Conservation (phyloP, 805 yeast genomes). For the Wickerhamiella shivajii region DNA sequence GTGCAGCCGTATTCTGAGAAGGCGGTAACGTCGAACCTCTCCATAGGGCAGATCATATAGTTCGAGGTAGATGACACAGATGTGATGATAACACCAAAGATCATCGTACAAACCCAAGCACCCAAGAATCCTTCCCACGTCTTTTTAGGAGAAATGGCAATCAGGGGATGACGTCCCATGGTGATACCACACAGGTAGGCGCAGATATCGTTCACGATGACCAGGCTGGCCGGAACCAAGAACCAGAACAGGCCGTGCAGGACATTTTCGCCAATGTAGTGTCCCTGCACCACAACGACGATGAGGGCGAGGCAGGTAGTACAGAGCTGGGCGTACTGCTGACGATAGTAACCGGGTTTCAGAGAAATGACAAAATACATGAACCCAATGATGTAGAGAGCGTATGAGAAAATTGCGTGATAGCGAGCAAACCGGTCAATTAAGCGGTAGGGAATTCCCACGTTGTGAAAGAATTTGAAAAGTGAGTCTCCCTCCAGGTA, state of each 20-base stretch:
- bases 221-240: constrained; percentile 78
- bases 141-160: constrained; percentile 90
- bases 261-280: constrained; percentile 78
- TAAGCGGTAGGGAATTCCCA: constrained; percentile 36
- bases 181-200: constrained; percentile 96
- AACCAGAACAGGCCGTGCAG: constrained; percentile 91
- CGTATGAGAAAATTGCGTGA: constrained; percentile 73
- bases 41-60: constrained; percentile 81
- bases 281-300: constrained; percentile 85
- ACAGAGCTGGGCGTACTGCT: constrained; percentile 89
- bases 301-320: constrained; percentile 87
- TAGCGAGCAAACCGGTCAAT: constrained; percentile 51
- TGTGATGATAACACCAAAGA: constrained; percentile 55
- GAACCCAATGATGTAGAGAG: constrained; percentile 74
- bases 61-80: constrained; percentile 46
- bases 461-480: constrained; percentile 46
- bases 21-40: constrained; percentile 37
- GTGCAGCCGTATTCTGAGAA: constrained; percentile 58
- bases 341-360: constrained; percentile 75
- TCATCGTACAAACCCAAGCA: constrained; percentile 88
- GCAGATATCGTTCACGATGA: constrained; percentile 86
- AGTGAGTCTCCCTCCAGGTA: constrained; percentile 79
- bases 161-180: constrained; percentile 83
- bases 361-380: constrained; percentile 79
- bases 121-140: constrained; percentile 96